A percentile compares a stretch with the other conserved stretches of the same genome.
Conservation (phyloP, 371 early-diverging fungal genomes). For the Caulochytrium protostelioides region DNA sequence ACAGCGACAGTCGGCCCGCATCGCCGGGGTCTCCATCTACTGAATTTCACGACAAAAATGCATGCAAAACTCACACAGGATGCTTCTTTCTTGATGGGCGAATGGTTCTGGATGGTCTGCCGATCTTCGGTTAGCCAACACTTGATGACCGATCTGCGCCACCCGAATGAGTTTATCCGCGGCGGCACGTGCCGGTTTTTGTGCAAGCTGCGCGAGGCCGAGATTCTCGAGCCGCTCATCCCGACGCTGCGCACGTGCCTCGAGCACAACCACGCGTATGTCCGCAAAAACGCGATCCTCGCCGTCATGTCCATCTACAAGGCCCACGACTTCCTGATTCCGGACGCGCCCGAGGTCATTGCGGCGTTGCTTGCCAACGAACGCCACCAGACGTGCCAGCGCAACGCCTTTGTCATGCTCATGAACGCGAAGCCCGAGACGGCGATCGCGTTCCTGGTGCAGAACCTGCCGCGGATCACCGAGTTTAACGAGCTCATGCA, state of each 20-base stretch:
- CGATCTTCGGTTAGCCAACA: too few relatives aligned
- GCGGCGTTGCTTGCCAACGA: slow-evolving; percentile 29
- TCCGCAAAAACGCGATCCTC: slow-evolving; percentile 90
- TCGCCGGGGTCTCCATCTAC: too few relatives aligned
- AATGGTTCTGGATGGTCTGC: too few relatives aligned
- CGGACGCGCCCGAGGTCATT: slow-evolving; percentile 79
- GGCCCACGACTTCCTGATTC: slow-evolving; percentile 66
- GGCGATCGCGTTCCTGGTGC: slow-evolving; percentile 65
- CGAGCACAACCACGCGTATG: slow-evolving; percentile 89
- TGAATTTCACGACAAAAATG: too few relatives aligned
- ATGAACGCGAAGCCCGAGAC: slow-evolving; percentile 45
- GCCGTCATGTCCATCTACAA: slow-evolving; percentile 76
- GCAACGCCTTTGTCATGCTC: slow-evolving; percentile 84
- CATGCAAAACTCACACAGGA: too few relatives aligned
- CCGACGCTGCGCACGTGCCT: slow-evolving; percentile 73
- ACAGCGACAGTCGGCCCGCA: too few relatives aligned
- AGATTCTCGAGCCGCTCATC: slow-evolving; percentile 81
- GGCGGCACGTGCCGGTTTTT: slow-evolving; percentile 86
- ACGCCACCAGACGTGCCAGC: slow-evolving; percentile 71
- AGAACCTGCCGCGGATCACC: slow-evolving; percentile 42
- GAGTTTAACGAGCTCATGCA: slow-evolving; percentile 77
- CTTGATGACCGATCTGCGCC: slow-evolving; percentile 90
- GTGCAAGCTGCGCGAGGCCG: slow-evolving; percentile 79
- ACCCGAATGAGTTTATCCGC: slow-evolving; percentile 97
- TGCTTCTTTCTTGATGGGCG: too few relatives aligned